These are phyloP conservation scores for Aureobasidium melanogenum DNA, from an alignment of 2,329 filamentous ascomycete species.

Conservation along the genomic window DNA sequence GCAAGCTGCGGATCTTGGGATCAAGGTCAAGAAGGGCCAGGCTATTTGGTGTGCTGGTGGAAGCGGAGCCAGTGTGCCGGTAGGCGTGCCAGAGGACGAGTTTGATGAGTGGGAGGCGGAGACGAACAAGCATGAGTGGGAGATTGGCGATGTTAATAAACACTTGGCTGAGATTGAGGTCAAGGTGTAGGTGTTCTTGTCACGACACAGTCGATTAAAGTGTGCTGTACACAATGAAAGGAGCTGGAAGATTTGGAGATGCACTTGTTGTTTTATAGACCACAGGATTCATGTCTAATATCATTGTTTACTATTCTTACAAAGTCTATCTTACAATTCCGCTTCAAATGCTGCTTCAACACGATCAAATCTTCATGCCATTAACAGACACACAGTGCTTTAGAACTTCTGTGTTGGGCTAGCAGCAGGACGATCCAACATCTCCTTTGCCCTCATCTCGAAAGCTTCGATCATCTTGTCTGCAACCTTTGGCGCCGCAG, in stretches of 20 bases:
- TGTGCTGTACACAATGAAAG: background rate
- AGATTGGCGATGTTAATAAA: background rate
- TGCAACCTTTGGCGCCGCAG: conserved; percentile 76
- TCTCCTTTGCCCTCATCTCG: conserved; percentile 63
- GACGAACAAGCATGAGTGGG: background rate
- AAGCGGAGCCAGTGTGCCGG: background rate
- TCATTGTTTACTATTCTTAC: background rate
- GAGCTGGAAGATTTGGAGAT: background rate
- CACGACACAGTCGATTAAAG: background rate
- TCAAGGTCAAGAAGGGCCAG: background rate
- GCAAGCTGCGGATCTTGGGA: background rate
- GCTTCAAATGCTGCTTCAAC: background rate
- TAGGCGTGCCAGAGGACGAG: background rate
- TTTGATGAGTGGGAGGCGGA: background rate
- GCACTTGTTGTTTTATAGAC: background rate
- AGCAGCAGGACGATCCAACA: conserved; percentile 28
- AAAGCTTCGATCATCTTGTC: conserved; percentile 89
- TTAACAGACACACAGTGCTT: background rate
- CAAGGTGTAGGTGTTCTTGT: background rate
- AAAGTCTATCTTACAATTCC: background rate
- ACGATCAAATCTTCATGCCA: background rate
- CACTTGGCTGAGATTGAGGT: background rate
- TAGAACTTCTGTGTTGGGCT: background rate
- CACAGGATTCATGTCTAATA: background rate
- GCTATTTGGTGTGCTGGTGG: background rate